Evolutionary conservation across 768 basidiomycete species (phyloP).

Genomic region (Rhodotorula paludigena): DNA sequence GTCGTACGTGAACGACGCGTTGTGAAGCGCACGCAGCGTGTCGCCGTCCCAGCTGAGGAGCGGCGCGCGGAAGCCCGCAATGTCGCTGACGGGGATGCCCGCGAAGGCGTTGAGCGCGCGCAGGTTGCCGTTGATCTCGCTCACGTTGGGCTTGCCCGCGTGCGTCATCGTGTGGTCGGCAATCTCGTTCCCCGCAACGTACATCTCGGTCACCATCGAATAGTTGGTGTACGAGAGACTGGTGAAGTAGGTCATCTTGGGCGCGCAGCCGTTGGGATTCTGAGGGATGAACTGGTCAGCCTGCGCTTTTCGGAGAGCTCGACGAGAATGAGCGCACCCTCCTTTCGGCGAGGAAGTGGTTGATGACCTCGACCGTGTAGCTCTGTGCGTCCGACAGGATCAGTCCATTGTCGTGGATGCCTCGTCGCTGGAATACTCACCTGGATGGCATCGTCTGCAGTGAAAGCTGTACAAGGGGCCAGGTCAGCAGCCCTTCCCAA

Average conservation of each 20-base stretch:
- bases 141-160: slow-evolving; percentile 48
- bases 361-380: slow-evolving; percentile 68
- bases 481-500: background rate
- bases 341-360: slow-evolving; percentile 68
- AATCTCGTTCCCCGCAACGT: slow-evolving; percentile 59
- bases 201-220: slow-evolving; percentile 36
- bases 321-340: slow-evolving; percentile 46
- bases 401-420: too few relatives aligned
- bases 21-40: slow-evolving; percentile 58
- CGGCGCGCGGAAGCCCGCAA: slow-evolving; percentile 72
- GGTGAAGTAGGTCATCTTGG: slow-evolving; percentile 71
- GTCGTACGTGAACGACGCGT: slow-evolving; percentile 65
- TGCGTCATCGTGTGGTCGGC: slow-evolving; percentile 75
- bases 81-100: slow-evolving; percentile 63
- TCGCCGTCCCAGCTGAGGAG: slow-evolving; percentile 63
- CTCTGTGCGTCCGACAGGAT: too few relatives aligned
- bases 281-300: background rate
- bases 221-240: slow-evolving; percentile 70
- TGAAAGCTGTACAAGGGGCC: slow-evolving; percentile 20
- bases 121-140: slow-evolving; percentile 72
- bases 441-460: slow-evolving; percentile 56
- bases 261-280: slow-evolving; percentile 53
- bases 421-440: too few relatives aligned
- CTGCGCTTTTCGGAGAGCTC: background rate
- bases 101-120: slow-evolving; percentile 69